A percentile compares a stretch with the other conserved stretches of the same genome.
phyloP scores from a whole-genome alignment of 2,329 filamentous ascomycete genomes.

The Apiospora phragmitis region DNA sequence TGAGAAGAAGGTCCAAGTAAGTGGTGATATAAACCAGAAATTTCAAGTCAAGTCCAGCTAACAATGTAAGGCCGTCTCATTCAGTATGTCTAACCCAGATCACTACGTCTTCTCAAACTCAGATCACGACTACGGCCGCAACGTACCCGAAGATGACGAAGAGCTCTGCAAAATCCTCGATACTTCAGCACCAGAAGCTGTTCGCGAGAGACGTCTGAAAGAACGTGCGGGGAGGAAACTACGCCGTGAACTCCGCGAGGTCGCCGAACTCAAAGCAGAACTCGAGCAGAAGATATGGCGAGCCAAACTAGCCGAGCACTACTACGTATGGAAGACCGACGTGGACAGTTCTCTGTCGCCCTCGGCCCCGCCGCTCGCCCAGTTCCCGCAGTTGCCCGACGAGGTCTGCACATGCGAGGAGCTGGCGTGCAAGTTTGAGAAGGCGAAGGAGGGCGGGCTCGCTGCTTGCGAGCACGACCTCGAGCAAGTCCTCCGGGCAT shows the following conservation, averaged over 20 bases:
- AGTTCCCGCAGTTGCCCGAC: background rate
- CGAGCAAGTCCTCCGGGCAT: background rate
- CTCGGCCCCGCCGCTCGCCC: background rate
- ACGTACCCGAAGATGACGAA: background rate
- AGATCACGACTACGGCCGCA: background rate
- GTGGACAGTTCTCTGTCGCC: background rate
- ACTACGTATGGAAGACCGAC: background rate
- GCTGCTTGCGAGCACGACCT: background rate
- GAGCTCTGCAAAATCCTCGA: background rate
- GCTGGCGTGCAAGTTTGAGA: background rate
- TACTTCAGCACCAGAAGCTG: background rate
- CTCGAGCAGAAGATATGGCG: background rate
- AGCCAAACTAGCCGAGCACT: background rate
- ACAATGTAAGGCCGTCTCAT: background rate
- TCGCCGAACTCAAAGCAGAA: background rate
- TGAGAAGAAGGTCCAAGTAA: background rate
- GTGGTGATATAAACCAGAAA: background rate
- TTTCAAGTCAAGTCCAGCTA: background rate
- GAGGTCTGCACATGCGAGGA: background rate
- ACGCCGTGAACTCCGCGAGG: background rate
- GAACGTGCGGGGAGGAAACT: background rate
- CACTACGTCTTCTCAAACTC: background rate
- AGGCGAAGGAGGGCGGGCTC: background rate
- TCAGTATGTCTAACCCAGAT: background rate
- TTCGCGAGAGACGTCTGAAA: background rate